Evolutionary conservation across 2,329 filamentous ascomycete species (phyloP).

Genomic region (Fusarium verticillioides): DNA sequence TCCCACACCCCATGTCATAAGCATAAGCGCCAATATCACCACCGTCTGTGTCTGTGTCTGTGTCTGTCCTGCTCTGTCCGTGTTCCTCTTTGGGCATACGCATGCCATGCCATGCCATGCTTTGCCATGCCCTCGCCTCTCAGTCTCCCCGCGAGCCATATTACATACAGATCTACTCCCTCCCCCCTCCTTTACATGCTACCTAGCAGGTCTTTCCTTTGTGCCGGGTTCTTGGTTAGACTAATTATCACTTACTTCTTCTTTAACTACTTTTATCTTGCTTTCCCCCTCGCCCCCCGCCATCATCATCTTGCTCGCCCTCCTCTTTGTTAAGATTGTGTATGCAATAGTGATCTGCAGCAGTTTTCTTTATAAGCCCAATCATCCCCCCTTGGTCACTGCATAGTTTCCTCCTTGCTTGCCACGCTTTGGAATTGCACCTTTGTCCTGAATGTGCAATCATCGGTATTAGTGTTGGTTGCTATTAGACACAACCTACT

Average conservation of each 20-base stretch:
- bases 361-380: not conserved
- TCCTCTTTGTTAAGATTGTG: conserved; percentile 11
- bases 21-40: conserved; percentile 28
- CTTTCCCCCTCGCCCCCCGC: conserved; percentile 9
- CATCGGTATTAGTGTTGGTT: not conserved
- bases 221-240: conserved; percentile 19
- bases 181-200: conserved; percentile 1
- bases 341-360: conserved; percentile 24
- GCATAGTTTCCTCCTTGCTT: not conserved
- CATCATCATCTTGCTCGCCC: conserved; percentile 21
- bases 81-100: conserved; percentile 22
- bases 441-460: not conserved
- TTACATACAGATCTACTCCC: conserved; percentile 7
- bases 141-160: not conserved
- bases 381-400: not conserved
- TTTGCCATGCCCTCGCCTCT: not conserved
- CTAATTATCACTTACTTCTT: conserved; percentile 4
- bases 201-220: conserved; percentile 12
- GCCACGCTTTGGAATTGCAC: not conserved
- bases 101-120: not conserved
- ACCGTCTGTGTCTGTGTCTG: not conserved
- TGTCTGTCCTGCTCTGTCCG: not conserved
- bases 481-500: not conserved
- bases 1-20: conserved; percentile 2
- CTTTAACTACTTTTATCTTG: conserved; percentile 36